Base-by-base conservation (phyloP, 163 green algal species). In the Volvox carteri region DNA sequence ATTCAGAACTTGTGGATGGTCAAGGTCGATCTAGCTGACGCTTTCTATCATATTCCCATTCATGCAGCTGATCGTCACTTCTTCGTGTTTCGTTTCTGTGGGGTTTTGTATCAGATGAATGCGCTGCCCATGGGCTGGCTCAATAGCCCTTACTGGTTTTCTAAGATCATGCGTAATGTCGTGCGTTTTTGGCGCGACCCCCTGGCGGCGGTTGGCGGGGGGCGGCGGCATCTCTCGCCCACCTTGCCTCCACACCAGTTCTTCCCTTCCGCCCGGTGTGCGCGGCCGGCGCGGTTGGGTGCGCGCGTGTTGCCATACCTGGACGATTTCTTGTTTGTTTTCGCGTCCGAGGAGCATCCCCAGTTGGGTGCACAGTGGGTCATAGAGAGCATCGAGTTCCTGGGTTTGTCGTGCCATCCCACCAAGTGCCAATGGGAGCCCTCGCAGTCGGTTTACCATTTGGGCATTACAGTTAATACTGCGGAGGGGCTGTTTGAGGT, bases 251-350 rank as follows among this genome's bases (percentile, higher is more conserved):
- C 65, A 7, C 65, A 75, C 18, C 65, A 46, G 65, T 75, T 75
- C 18, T 75, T 48, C 44, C 65, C 65, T 9, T 23, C 65, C 8
- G 25, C n/a, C 6, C 65, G 65, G 8, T 14, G 30, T 5, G 65
- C 8, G n/a, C n/a, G 65, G n/a, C n/a, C n/a, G 19, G 65, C 44
- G n/a, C 65, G 33, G 28, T 14, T 44, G 65, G 70, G 70, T 78
- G 37, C 21, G 28, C 37, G 70, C 6, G 70, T 78, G 11, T 56
- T 78, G 70, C 70, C 70, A 14, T 78, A 78, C 39, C 33, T 78
- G 70, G 70, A 78, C 56, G 70, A 78, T 78, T 78, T 78, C 21
- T 56, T 78, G 70, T 78, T 78, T 78, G 70, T 78, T 5, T 78
- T 58, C 56, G 70, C 28, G 8, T 58, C 70, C 37, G 14, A 56